Percentiles rank a stretch among this genome's conserved stretches.
Conservation (phyloP, 1,139 yeast species). For the Suhomyces anneliseae region DNA sequence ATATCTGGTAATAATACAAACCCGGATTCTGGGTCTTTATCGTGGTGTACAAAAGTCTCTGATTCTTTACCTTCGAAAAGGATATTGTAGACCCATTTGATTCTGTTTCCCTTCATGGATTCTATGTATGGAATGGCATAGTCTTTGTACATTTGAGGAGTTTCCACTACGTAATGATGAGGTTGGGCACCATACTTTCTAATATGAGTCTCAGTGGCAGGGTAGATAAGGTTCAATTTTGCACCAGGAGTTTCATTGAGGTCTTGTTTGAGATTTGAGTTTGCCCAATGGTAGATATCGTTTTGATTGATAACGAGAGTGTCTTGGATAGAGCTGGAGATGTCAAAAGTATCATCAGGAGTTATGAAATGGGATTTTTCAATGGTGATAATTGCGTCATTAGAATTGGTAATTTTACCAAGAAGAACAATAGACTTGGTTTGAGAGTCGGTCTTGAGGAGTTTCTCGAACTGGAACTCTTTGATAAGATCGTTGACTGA, state of each 20-base stretch:
- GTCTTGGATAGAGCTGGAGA: conserved; percentile 29
- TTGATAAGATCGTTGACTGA: conserved; percentile 23
- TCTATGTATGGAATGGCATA: conserved; percentile 75
- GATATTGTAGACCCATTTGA: conserved; percentile 91
- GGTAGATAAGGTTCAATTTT: conserved; percentile 77
- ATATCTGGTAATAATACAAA: conserved; percentile 72
- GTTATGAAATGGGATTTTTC: conserved; percentile 67
- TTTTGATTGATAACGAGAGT: conserved; percentile 58
- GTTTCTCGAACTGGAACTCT: conserved; percentile 39
- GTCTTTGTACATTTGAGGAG: conserved; percentile 68
- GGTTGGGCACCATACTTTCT: conserved; percentile 65
- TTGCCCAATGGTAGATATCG: conserved; percentile 85
- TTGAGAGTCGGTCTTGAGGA: conserved; percentile 59
- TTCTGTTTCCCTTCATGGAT: conserved; percentile 71
- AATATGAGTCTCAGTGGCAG: conserved; percentile 87
- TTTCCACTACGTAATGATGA: conserved; percentile 66
- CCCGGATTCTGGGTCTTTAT: conserved; percentile 55
- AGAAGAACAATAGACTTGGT: conserved; percentile 62
- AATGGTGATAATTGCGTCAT: conserved; percentile 68
- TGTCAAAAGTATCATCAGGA: conserved; percentile 16
- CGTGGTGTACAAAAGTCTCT: conserved; percentile 69
- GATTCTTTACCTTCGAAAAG: conserved; percentile 80
- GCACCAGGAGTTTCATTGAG: conserved; percentile 55
- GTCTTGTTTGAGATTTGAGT: conserved; percentile 50
- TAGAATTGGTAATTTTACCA: conserved; percentile 55